These are phyloP conservation scores for Cantharellus cinnabarinus DNA, from an alignment of 768 basidiomycete species.

Conservation along the genomic window DNA sequence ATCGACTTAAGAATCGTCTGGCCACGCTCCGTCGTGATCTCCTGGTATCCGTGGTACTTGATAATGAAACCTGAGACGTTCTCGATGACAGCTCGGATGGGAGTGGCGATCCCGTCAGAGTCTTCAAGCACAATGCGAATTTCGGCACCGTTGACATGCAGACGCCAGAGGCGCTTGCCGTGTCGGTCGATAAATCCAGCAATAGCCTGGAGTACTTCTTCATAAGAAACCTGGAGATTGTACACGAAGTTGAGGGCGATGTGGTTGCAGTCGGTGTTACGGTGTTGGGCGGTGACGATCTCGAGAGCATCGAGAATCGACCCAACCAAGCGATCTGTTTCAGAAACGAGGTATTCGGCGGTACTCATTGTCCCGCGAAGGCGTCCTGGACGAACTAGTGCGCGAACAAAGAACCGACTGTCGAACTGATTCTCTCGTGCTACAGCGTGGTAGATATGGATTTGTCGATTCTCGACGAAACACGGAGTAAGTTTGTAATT, in stretches of 20 bases:
- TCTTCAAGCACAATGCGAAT: slow-evolving; percentile 92
- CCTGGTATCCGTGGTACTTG: slow-evolving; percentile 95
- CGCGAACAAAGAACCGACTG: slow-evolving; percentile 93
- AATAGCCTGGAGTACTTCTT: slow-evolving; percentile 89
- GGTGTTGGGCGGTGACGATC: slow-evolving; percentile 72
- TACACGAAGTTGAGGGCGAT: slow-evolving; percentile 99
- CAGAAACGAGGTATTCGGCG: slow-evolving; percentile 95
- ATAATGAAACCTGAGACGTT: slow-evolving; percentile 98
- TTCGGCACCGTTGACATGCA: slow-evolving; percentile 95
- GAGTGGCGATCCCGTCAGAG: slow-evolving; percentile 80
- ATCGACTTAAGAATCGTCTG: slow-evolving; percentile 93
- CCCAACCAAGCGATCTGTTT: slow-evolving; percentile 91
- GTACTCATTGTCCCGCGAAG: slow-evolving; percentile 81
- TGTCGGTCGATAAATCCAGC: slow-evolving; percentile 99
- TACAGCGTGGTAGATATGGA: slow-evolving; percentile 92
- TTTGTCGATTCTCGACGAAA: slow-evolving; percentile 92
- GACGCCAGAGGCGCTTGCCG: slow-evolving; percentile 92
- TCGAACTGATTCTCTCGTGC: slow-evolving; percentile 96
- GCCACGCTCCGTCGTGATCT: slow-evolving; percentile 90
- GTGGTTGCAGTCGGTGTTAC: slow-evolving; percentile 93
- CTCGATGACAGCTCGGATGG: slow-evolving; percentile 94
- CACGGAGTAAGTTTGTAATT: slow-evolving; percentile 94
- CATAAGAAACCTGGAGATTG: slow-evolving; percentile 84
- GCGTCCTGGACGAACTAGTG: slow-evolving; percentile 86
- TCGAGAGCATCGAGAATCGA: slow-evolving; percentile 87